Evolutionary conservation across 129 eudicot genomes (phyloP).

Genomic region (Solidago caesia): DNA sequence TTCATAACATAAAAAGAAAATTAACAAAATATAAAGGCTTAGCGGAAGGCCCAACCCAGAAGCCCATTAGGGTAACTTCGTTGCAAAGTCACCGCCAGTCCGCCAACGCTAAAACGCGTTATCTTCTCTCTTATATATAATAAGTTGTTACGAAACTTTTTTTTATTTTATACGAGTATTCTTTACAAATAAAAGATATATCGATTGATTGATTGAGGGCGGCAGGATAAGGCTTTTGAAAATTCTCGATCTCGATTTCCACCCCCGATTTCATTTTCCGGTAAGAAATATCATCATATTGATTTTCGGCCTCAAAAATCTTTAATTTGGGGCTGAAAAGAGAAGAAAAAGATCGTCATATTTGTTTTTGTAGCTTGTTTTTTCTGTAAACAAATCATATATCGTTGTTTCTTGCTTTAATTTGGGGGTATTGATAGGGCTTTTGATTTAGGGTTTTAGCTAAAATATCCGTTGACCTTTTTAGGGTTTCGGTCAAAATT

Average conservation of each 20-base stretch:
- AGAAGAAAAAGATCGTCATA: conserved; percentile 2
- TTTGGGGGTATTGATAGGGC: neutral
- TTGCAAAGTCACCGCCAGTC: too few species aligned
- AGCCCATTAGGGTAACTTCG: conserved; percentile 16
- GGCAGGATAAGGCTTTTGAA: too few species aligned
- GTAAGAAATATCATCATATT: conserved; percentile 36
- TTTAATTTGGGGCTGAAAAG: conserved; percentile 33
- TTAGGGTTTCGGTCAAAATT: neutral
- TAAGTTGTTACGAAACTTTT: too few species aligned
- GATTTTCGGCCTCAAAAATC: conserved; percentile 17
- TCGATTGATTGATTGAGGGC: too few species aligned
- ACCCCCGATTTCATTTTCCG: conserved; percentile 10
- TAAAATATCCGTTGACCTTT: neutral
- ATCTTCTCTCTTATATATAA: too few species aligned
- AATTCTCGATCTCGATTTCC: too few species aligned
- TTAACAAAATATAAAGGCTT: too few species aligned
- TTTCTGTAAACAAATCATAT: neutral
- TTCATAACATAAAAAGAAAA: too few species aligned
- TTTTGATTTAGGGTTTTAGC: conserved; percentile 16
- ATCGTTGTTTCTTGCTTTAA: neutral
- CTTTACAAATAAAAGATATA: too few species aligned
- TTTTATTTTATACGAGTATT: too few species aligned
- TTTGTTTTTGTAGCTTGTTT: neutral
- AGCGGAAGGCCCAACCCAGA: too few species aligned
- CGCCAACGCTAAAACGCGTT: too few species aligned